phyloP scores from a whole-genome alignment of 2,329 filamentous ascomycete species.

The Xylaria sp. region DNA sequence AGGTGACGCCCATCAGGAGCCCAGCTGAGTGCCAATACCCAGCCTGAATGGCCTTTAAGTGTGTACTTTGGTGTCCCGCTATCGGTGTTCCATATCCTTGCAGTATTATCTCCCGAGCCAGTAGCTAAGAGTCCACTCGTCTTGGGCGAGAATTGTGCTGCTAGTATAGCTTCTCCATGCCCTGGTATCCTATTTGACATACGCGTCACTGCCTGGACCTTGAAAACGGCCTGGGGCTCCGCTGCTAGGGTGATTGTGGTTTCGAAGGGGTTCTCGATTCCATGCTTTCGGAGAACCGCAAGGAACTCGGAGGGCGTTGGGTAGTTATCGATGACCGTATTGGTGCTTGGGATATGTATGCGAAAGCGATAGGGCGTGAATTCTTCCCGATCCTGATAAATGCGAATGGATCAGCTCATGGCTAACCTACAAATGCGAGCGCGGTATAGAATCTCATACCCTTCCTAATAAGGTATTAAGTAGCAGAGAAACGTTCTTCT shows the following conservation, averaged over 20 bases:
- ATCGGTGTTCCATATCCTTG: constrained; percentile 91
- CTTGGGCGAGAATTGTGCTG: constrained; percentile 81
- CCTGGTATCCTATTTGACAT: constrained; percentile 87
- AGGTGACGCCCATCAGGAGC: constrained; percentile 80
- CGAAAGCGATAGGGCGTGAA: constrained; percentile 65
- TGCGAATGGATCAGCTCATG: constrained; percentile 24
- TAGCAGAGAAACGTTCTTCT: constrained; percentile 86
- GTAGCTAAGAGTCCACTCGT: constrained; percentile 79
- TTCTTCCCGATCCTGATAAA: constrained; percentile 53
- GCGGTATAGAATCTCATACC: constrained; percentile 48
- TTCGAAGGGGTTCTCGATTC: constrained; percentile 61
- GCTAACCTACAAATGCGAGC: neutral
- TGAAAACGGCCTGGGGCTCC: constrained; percentile 88
- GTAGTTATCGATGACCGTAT: constrained; percentile 58
- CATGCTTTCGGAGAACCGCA: constrained; percentile 57
- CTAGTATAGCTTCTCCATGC: constrained; percentile 88
- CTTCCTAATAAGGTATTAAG: constrained; percentile 82
- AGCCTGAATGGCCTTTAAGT: constrained; percentile 82
- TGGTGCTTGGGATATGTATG: constrained; percentile 58
- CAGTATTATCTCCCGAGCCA: constrained; percentile 88
- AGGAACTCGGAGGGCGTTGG: constrained; percentile 54
- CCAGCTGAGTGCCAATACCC: constrained; percentile 88
- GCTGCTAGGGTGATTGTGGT: constrained; percentile 59
- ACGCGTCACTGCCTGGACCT: constrained; percentile 87
- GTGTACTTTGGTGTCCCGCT: constrained; percentile 88